Percentiles rank a stretch among this genome's conserved stretches.
phyloP scores from a whole-genome alignment of 345 rosid genomes.

The Populus tremula region DNA sequence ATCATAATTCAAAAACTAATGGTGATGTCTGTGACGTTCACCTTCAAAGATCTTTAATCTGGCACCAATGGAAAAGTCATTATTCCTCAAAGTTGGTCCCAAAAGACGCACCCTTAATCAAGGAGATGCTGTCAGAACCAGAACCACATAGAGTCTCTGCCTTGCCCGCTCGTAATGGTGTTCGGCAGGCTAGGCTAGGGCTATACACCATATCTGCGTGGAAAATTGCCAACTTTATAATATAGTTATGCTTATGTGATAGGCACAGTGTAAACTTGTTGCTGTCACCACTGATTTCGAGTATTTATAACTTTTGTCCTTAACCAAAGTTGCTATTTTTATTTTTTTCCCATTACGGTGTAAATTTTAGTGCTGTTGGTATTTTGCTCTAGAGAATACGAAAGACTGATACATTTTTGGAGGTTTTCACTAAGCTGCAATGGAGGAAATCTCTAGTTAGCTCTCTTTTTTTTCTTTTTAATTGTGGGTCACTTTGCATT shows the following conservation, averaged over 20 bases:
- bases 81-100: constrained; percentile 30
- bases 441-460: background rate
- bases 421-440: background rate
- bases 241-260: constrained; percentile 20
- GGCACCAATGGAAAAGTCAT: constrained; percentile 6
- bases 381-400: background rate
- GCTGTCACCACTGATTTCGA: constrained; percentile 20
- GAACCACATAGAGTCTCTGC: background rate
- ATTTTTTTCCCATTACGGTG: constrained; percentile 1
- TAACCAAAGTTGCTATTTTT: constrained; percentile 17
- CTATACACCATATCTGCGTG: background rate
- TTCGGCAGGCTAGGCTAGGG: too few species aligned
- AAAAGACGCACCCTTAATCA: constrained; percentile 2
- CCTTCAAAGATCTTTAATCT: background rate
- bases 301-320: constrained; percentile 24
- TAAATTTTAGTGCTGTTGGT: background rate
- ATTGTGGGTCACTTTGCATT: constrained; percentile 9
- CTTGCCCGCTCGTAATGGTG: background rate
- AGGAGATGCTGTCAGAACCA: constrained; percentile 18
- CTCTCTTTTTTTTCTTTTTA: background rate
- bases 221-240: constrained; percentile 7
- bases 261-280: background rate
- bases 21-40: too few species aligned
- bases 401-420: constrained; percentile 9
- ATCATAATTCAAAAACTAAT: too few species aligned